Evolutionary conservation across 257 asterid genomes (phyloP), one percentile per base, ranked within the genome.

Genomic region (Jasminum sambac): DNA sequence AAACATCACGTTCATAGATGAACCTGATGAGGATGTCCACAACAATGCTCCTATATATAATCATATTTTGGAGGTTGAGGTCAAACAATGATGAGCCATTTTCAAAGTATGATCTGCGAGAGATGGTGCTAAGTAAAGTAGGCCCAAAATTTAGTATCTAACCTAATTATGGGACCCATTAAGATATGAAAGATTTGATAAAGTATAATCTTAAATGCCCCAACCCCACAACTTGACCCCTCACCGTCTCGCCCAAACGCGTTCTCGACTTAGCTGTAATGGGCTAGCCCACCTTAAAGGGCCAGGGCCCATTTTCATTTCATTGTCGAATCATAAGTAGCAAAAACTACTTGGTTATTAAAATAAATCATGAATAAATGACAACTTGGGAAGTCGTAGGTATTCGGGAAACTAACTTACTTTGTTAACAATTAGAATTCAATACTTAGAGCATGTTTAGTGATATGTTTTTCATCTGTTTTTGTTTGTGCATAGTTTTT

Each of bases 111-210:
- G 76, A 67, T 55, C 74, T 41, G 48, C 60, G 19, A 52, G n/a
- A 19, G 14, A 17, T 52, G 26, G 24, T 7, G 60, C 5, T 0
- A 52, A n/a, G 8, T 19, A 52, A 52, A 19, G 6, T 16, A 71
- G 68, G 67, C 70, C 85, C 64, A 14, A 37, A 66, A 59, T 37
- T 66, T 50, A 52, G 59, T 17, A 55, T 77, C 77, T 80, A 66
- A 78, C 40, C 48, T 55, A 30, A 52, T 34, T 41, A 26, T 76
- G 80, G 88, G 84, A 34, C 74, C 85, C 42, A 75, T 43, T 16
- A 39, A 24, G 77, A 68, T 66, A 52, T 52, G 64, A 65, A 26
- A 41, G 62, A 72, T 30, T 19, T 38, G 65, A 59, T 70, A 0
- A 68, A 41, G 30, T 39, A 61, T 50, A 24, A 72, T 48, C 48